Percentiles rank a stretch among this genome's conserved stretches.
Evolutionary conservation across 352 stramenopile species (phyloP).

Genomic region (Halophytophthora batemanensis): DNA sequence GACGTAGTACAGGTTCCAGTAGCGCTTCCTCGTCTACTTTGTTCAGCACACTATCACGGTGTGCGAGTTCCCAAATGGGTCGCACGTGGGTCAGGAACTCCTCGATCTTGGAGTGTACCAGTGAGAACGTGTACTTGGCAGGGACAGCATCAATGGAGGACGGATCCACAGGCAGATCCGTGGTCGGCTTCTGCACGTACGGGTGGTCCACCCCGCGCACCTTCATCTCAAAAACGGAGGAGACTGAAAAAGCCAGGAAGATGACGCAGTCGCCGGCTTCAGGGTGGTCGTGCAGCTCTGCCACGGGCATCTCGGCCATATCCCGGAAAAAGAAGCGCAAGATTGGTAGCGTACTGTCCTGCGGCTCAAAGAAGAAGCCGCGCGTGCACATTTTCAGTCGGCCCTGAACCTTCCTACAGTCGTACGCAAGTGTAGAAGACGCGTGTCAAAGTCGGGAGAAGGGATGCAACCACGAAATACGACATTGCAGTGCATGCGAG

Average conservation of each 20-base stretch:
- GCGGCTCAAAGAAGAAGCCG: constrained; percentile 91
- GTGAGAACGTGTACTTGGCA: constrained; percentile 75
- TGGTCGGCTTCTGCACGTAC: constrained; percentile 64
- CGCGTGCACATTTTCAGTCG: constrained; percentile 87
- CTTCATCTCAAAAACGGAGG: constrained; percentile 81
- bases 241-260: constrained; percentile 69
- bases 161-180: not conserved
- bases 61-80: constrained; percentile 61
- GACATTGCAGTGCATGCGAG: not conserved
- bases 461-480: constrained; percentile 3
- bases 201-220: constrained; percentile 79
- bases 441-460: not conserved
- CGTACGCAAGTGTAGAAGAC: constrained; percentile 1
- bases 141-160: constrained; percentile 7
- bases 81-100: constrained; percentile 74
- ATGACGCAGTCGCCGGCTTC: constrained; percentile 38
- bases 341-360: constrained; percentile 77
- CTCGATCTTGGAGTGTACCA: constrained; percentile 83
- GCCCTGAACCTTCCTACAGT: constrained; percentile 62
- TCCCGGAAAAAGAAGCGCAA: constrained; percentile 87
- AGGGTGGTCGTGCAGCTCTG: constrained; percentile 49
- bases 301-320: constrained; percentile 63
- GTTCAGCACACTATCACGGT: constrained; percentile 71
- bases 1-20: constrained; percentile 67
- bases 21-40: constrained; percentile 83